These are phyloP conservation scores for Rhizopogon vesiculosus DNA, from an alignment of 768 basidiomycete genomes.

Conservation along the genomic window DNA sequence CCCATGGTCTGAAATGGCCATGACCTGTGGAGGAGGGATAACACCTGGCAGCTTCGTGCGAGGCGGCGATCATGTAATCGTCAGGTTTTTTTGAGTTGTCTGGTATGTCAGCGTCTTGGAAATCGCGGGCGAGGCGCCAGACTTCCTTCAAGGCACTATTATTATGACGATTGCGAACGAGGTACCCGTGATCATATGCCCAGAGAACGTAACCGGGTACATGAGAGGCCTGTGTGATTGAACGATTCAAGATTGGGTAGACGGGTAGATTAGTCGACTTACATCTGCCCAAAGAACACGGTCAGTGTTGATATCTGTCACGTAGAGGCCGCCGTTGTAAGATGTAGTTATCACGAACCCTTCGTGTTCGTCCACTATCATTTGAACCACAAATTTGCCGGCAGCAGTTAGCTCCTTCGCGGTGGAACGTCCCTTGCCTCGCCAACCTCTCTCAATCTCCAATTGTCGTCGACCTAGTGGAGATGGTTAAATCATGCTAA, in stretches of 20 bases:
- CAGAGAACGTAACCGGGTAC: constrained; percentile 48
- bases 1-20: constrained; percentile 63
- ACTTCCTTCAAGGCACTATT: constrained; percentile 52
- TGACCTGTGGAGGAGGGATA: constrained; percentile 6
- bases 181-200: constrained; percentile 68
- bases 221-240: constrained; percentile 4
- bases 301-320: constrained; percentile 49
- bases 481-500: constrained; percentile 9
- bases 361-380: constrained; percentile 67
- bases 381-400: constrained; percentile 52
- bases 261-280: background rate
- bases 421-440: constrained; percentile 41
- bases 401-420: constrained; percentile 29
- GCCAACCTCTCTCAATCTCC: constrained; percentile 49
- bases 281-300: constrained; percentile 50
- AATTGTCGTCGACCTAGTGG: constrained; percentile 41
- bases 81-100: constrained; percentile 28
- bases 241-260: background rate
- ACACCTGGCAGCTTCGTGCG: constrained; percentile 13
- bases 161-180: constrained; percentile 60
- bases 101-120: constrained; percentile 17
- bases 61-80: constrained; percentile 19
- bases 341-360: constrained; percentile 59
- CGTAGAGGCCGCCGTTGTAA: constrained; percentile 48
- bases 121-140: constrained; percentile 49